Conservation (phyloP, 257 asterid genomes). For the Solanum acaule region DNA sequence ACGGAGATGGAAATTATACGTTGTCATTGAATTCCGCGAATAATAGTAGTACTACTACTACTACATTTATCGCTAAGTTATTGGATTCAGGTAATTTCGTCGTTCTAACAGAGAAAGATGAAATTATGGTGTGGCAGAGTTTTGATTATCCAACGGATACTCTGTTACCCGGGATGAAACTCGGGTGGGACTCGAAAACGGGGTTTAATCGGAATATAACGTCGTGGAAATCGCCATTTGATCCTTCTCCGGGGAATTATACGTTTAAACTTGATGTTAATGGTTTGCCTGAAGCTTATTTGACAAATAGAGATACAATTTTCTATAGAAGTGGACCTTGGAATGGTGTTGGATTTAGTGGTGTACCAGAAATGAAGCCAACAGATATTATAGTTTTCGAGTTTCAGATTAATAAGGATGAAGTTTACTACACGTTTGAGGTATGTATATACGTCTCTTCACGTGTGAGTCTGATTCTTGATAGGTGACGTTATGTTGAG, state of each 20-base stretch:
- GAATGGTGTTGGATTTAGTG: slow-evolving; percentile 66
- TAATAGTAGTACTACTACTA: neutral
- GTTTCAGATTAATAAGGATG: slow-evolving; percentile 18
- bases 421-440: slow-evolving; percentile 23
- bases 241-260: slow-evolving; percentile 53
- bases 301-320: neutral
- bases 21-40: neutral
- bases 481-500: neutral
- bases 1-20: neutral
- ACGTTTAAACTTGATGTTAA: slow-evolving; percentile 35
- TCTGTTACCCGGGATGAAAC: slow-evolving; percentile 61
- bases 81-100: slow-evolving; percentile 23
- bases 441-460: neutral
- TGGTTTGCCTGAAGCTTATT: slow-evolving; percentile 49
- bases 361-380: slow-evolving; percentile 48
- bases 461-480: neutral
- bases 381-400: slow-evolving; percentile 17
- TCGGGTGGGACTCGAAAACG: slow-evolving; percentile 56
- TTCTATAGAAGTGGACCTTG: slow-evolving; percentile 70
- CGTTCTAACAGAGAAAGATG: slow-evolving; percentile 21
- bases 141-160: slow-evolving; percentile 65
- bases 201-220: slow-evolving; percentile 42
- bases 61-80: neutral
- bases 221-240: slow-evolving; percentile 56
- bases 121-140: slow-evolving; percentile 49